A percentile compares a stretch with the other conserved stretches of the same genome.
These are phyloP conservation scores for Yamadazyma diddensiae DNA, from an alignment of 1,139 yeast genomes.

Conservation along the genomic window DNA sequence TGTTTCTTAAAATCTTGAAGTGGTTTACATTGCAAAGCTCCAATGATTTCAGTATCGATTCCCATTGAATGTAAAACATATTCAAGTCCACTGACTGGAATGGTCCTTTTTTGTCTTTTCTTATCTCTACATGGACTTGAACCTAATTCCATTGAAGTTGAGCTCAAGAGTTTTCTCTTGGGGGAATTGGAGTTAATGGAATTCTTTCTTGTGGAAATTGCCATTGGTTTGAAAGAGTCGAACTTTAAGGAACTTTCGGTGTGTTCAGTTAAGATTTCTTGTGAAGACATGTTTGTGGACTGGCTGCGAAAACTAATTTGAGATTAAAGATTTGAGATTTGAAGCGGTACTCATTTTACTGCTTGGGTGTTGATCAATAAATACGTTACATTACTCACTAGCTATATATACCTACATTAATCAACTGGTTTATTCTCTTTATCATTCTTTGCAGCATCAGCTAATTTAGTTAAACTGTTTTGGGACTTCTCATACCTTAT, in stretches of 20 bases:
- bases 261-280: background rate
- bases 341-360: too few species aligned
- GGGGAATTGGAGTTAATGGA: too few species aligned
- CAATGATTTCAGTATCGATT: background rate
- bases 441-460: constrained; percentile 6
- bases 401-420: too few species aligned
- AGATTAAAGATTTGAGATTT: too few species aligned
- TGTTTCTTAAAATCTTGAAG: constrained; percentile 1
- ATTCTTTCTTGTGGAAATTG: too few species aligned
- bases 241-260: background rate
- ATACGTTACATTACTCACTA: too few species aligned
- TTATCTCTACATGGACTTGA: constrained; percentile 5
- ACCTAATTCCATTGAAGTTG: too few species aligned
- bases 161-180: too few species aligned
- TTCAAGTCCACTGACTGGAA: background rate
- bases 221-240: background rate
- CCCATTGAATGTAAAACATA: constrained; percentile 1
- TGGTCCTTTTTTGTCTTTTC: constrained; percentile 1
- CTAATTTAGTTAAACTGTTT: constrained; percentile 15
- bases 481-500: constrained; percentile 21
- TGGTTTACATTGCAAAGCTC: background rate
- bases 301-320: too few species aligned
- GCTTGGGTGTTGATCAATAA: too few species aligned
- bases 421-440: too few species aligned
- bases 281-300: background rate